Conservation (phyloP, 2,329 filamentous ascomycete species). For the Gyromitra esculenta region DNA sequence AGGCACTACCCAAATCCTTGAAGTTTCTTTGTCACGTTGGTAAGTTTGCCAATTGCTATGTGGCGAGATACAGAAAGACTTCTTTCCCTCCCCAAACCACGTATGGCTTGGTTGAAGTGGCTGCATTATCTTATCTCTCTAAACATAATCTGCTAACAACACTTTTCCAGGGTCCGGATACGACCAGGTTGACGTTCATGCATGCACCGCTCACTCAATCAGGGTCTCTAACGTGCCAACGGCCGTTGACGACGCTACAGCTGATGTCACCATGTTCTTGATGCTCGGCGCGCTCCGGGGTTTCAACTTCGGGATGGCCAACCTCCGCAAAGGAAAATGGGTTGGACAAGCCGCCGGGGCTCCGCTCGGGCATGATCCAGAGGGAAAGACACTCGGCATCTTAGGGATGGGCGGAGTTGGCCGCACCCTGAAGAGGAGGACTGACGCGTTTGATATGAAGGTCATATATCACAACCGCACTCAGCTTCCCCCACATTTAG, state of each 20-base stretch:
- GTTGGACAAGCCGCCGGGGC: constrained; percentile 65
- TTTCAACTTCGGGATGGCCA: constrained; percentile 73
- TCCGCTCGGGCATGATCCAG: constrained; percentile 77
- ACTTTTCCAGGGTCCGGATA: constrained; percentile 75
- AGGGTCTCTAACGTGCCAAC: constrained; percentile 83
- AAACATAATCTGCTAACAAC: constrained; percentile 34
- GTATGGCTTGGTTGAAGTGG: not conserved
- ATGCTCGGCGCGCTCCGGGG: constrained; percentile 81
- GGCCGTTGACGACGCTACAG: constrained; percentile 83
- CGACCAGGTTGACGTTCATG: constrained; percentile 79
- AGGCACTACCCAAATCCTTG: constrained; percentile 66
- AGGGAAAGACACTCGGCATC: constrained; percentile 81
- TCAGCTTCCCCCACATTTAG: constrained; percentile 65
- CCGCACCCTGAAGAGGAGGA: constrained; percentile 77
- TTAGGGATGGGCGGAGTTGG: constrained; percentile 89
- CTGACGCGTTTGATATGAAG: constrained; percentile 77
- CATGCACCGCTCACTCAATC: constrained; percentile 74
- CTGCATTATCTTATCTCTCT: not conserved
- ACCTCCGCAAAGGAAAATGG: constrained; percentile 75
- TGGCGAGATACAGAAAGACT: constrained; percentile 62
- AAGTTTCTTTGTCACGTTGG: constrained; percentile 69
- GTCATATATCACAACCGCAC: constrained; percentile 79
- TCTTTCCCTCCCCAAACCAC: not conserved
- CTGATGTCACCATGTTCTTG: constrained; percentile 81
- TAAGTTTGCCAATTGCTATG: constrained; percentile 5